Conservation (phyloP, 768 basidiomycete genomes). For the Russula lepida region DNA sequence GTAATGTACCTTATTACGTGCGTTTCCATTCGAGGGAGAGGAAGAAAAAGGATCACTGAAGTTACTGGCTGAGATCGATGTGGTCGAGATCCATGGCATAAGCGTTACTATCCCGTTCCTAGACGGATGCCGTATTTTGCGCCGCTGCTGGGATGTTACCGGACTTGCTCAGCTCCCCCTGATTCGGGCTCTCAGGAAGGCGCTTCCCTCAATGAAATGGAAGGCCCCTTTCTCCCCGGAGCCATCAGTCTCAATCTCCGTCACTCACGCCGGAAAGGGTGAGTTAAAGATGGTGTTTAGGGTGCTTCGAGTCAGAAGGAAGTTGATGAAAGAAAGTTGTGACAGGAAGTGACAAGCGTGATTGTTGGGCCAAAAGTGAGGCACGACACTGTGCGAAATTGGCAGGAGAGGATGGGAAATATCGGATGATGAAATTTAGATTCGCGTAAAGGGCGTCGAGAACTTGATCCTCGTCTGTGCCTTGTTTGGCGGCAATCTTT, state of each 20-base stretch:
- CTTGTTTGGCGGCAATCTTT: not conserved
- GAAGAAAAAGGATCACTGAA: not conserved
- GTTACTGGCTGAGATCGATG: not conserved
- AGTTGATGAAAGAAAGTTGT: not conserved
- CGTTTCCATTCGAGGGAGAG: not conserved
- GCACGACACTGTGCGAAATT: not conserved
- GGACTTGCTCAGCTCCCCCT: not conserved
- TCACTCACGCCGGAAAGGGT: not conserved
- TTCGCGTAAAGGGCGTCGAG: not conserved
- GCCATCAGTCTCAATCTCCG: not conserved
- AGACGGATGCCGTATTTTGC: not conserved
- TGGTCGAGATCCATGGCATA: not conserved
- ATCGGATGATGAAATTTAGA: not conserved
- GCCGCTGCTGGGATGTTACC: not conserved
- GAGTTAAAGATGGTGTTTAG: not conserved
- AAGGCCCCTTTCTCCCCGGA: not conserved
- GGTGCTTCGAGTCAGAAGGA: not conserved
- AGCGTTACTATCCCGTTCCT: not conserved
- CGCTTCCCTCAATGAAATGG: not conserved
- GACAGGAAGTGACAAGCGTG: not conserved
- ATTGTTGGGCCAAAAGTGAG: not conserved
- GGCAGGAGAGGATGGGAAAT: not conserved
- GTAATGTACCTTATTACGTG: not conserved
- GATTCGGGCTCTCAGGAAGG: not conserved
- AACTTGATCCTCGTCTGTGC: not conserved